Conservation (phyloP, 768 basidiomycete genomes). For the Tricholoma matsutake region DNA sequence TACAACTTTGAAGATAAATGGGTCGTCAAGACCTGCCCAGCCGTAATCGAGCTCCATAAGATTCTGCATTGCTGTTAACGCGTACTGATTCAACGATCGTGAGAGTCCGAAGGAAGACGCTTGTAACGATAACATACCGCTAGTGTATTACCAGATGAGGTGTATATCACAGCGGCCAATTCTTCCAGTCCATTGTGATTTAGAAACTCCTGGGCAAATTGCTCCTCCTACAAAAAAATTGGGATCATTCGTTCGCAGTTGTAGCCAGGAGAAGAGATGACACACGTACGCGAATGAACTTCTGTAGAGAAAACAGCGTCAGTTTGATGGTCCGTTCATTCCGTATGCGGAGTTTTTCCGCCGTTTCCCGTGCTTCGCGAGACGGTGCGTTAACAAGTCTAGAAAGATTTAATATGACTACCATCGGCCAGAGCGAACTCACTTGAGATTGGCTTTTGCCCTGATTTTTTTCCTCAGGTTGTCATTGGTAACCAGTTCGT, state of each 20-base stretch:
- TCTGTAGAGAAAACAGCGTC: slow-evolving; percentile 76
- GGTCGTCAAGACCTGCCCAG: slow-evolving; percentile 68
- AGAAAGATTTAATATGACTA: background rate
- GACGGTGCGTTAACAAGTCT: slow-evolving; percentile 80
- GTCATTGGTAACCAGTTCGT: slow-evolving; percentile 83
- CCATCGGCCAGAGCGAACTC: slow-evolving; percentile 17
- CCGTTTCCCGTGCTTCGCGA: slow-evolving; percentile 75
- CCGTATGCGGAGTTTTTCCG: slow-evolving; percentile 59
- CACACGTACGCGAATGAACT: slow-evolving; percentile 63
- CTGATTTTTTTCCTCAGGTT: slow-evolving; percentile 82
- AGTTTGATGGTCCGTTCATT: slow-evolving; percentile 62
- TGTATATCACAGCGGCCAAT: slow-evolving; percentile 66
- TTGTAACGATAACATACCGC: slow-evolving; percentile 50
- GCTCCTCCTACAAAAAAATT: slow-evolving; percentile 59
- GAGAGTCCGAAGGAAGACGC: slow-evolving; percentile 1
- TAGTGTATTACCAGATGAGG: slow-evolving; percentile 75
- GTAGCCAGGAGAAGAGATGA: background rate
- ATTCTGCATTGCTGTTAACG: slow-evolving; percentile 81
- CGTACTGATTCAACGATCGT: slow-evolving; percentile 51
- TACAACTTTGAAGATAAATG: slow-evolving; percentile 76
- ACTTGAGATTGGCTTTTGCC: slow-evolving; percentile 78
- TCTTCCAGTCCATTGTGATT: slow-evolving; percentile 66
- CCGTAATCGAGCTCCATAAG: slow-evolving; percentile 85
- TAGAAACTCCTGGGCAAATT: slow-evolving; percentile 78
- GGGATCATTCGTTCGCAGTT: slow-evolving; percentile 3